A percentile compares a stretch with the other conserved stretches of the same genome.
phyloP scores from a whole-genome alignment of 495 filamentous ascomycete species.

The Neurospora discreta region DNA sequence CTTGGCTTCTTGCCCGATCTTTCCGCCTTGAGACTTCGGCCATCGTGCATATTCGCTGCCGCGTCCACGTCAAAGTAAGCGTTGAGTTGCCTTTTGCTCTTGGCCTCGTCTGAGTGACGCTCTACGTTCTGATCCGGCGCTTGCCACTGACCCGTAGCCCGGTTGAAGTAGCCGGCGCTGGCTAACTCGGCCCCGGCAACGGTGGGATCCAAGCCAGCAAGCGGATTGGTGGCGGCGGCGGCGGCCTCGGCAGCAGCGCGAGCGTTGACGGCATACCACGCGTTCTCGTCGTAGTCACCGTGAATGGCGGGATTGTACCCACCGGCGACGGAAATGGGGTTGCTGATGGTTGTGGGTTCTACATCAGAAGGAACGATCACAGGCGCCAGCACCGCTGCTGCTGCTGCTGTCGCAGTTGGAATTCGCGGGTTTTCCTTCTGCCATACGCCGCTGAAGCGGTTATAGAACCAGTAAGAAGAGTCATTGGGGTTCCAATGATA shows the following conservation, averaged over 20 bases:
- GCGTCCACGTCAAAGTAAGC: constrained; percentile 98
- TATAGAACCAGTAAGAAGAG: constrained; percentile 80
- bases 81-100: constrained; percentile 78
- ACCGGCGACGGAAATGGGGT: constrained; percentile 32
- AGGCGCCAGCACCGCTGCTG: constrained; percentile 19
- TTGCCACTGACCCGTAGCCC: constrained; percentile 85
- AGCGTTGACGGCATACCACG: constrained; percentile 67
- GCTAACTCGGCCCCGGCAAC: constrained; percentile 43
- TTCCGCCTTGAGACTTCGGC: constrained; percentile 84
- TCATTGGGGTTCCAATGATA: constrained; percentile 66
- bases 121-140: constrained; percentile 44
- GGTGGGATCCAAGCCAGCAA: background rate
- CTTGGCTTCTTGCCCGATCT: constrained; percentile 76
- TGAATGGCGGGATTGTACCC: constrained; percentile 96
- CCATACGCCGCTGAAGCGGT: constrained; percentile 60
- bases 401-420: constrained; percentile 26
- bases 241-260: constrained; percentile 15
- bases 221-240: constrained; percentile 5
- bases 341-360: constrained; percentile 13
- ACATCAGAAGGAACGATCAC: constrained; percentile 21
- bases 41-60: constrained; percentile 86
- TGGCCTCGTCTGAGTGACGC: constrained; percentile 78
- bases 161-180: constrained; percentile 71
- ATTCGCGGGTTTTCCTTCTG: constrained; percentile 91
- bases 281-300: constrained; percentile 88